Conservation (phyloP, 1,139 yeast species). For the Debaryomycetaceae sp. region DNA sequence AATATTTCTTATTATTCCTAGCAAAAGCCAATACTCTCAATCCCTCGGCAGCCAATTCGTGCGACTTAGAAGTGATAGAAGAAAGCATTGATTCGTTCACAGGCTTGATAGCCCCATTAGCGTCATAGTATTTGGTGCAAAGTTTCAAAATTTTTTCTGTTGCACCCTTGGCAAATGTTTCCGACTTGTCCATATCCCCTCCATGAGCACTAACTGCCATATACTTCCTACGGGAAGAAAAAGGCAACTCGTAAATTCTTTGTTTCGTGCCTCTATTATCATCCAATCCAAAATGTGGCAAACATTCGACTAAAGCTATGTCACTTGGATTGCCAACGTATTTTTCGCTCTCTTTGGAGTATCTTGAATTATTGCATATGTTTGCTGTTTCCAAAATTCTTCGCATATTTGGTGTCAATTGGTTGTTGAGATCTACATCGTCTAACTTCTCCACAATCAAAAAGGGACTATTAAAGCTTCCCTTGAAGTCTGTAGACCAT, state of each 20-base stretch:
- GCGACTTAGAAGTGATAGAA: constrained; percentile 53
- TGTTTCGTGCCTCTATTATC: constrained; percentile 62
- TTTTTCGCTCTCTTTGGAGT: constrained; percentile 64
- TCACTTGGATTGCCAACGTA: constrained; percentile 93
- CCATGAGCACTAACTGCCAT: constrained; percentile 75
- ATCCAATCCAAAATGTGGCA: constrained; percentile 65
- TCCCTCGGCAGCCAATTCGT: constrained; percentile 73
- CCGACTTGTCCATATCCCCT: constrained; percentile 54
- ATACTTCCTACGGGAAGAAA: constrained; percentile 78
- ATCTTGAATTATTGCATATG: constrained; percentile 78
- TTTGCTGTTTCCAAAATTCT: constrained; percentile 65
- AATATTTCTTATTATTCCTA: constrained; percentile 34
- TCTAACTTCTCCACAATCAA: constrained; percentile 48
- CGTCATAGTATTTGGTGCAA: constrained; percentile 59
- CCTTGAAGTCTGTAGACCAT: constrained; percentile 75
- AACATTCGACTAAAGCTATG: constrained; percentile 77
- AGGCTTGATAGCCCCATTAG: constrained; percentile 51
- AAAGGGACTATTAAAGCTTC: constrained; percentile 44
- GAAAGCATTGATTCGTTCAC: constrained; percentile 50
- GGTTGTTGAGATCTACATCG: constrained; percentile 37
- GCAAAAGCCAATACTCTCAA: constrained; percentile 85
- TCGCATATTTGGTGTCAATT: constrained; percentile 50
- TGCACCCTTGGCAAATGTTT: constrained; percentile 85
- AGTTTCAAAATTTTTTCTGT: constrained; percentile 66
- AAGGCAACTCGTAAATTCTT: constrained; percentile 74